These are phyloP conservation scores for Colletotrichum sp. DNA, from an alignment of 2,329 filamentous ascomycete genomes.

Conservation along the genomic window DNA sequence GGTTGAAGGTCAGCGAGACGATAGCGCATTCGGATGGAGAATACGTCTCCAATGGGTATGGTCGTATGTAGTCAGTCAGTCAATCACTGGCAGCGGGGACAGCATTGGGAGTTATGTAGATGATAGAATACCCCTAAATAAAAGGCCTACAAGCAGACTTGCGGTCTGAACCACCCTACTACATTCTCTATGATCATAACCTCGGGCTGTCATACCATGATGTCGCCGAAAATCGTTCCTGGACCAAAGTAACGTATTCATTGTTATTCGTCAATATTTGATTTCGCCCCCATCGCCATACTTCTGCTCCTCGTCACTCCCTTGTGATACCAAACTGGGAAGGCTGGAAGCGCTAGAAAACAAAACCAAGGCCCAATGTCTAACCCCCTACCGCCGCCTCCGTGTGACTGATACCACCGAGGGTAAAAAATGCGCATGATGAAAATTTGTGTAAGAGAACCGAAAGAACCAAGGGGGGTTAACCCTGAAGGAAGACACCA, in stretches of 20 bases:
- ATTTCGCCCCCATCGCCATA: not conserved
- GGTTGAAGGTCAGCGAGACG: not conserved
- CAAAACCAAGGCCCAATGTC: not conserved
- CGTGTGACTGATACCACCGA: not conserved
- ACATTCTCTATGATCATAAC: not conserved
- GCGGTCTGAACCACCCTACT: not conserved
- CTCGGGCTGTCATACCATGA: not conserved
- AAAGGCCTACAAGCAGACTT: not conserved
- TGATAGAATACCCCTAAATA: not conserved
- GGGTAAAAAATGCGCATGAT: not conserved
- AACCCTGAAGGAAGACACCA: not conserved
- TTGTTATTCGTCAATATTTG: not conserved
- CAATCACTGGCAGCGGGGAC: not conserved
- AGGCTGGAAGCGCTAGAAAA: not conserved
- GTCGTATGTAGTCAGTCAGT: not conserved
- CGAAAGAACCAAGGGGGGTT: not conserved
- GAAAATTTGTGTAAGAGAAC: not conserved
- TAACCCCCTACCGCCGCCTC: not conserved
- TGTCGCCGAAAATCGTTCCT: not conserved
- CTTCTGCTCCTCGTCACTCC: not conserved
- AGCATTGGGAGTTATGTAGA: not conserved
- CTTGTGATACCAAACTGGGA: not conserved
- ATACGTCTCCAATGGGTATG: not conserved
- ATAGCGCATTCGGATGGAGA: not conserved
- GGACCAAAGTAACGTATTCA: not conserved